phyloP scores from a whole-genome alignment of 2,329 filamentous ascomycete genomes.

The Colletotrichum kahawae region DNA sequence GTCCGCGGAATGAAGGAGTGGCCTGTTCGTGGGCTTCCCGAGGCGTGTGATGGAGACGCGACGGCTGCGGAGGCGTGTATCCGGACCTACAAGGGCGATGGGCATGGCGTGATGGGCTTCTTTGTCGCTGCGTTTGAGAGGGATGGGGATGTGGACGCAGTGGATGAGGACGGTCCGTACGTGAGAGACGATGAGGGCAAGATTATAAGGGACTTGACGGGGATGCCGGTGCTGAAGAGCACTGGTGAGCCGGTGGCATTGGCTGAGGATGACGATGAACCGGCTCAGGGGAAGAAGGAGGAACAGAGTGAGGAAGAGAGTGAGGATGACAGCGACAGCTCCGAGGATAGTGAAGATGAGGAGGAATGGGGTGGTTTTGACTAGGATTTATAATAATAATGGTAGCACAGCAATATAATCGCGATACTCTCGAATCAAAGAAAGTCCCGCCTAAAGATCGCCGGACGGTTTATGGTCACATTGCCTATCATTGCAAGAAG shows the following conservation, averaged over 20 bases:
- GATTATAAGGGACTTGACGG: slow-evolving; percentile 48
- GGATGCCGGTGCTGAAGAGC: slow-evolving; percentile 40
- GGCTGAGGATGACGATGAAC: slow-evolving; percentile 18
- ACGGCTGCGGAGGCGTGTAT: slow-evolving; percentile 77
- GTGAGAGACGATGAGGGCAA: slow-evolving; percentile 60
- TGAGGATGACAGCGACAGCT: slow-evolving; percentile 12
- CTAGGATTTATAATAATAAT: background rate
- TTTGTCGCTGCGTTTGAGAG: slow-evolving; percentile 89
- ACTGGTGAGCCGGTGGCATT: slow-evolving; percentile 36
- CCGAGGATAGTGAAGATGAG: slow-evolving; percentile 21
- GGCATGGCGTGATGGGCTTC: slow-evolving; percentile 89
- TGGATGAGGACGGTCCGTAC: slow-evolving; percentile 51
- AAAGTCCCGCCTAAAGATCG: background rate
- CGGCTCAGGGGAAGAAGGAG: background rate
- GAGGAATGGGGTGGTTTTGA: slow-evolving; percentile 32
- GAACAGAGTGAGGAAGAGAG: background rate
- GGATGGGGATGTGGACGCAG: slow-evolving; percentile 41
- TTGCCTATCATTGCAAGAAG: background rate
- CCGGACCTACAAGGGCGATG: slow-evolving; percentile 80
- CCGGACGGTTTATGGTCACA: fast-evolving
- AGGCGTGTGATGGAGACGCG: slow-evolving; percentile 53
- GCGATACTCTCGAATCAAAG: background rate
- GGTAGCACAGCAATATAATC: background rate
- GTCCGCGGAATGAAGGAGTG: slow-evolving; percentile 78
- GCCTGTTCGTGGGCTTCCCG: slow-evolving; percentile 67